A percentile compares a stretch with the other conserved stretches of the same genome.
Evolutionary conservation across 208 protist species (phyloP).

Genomic region (Leishmania aethiopica): DNA sequence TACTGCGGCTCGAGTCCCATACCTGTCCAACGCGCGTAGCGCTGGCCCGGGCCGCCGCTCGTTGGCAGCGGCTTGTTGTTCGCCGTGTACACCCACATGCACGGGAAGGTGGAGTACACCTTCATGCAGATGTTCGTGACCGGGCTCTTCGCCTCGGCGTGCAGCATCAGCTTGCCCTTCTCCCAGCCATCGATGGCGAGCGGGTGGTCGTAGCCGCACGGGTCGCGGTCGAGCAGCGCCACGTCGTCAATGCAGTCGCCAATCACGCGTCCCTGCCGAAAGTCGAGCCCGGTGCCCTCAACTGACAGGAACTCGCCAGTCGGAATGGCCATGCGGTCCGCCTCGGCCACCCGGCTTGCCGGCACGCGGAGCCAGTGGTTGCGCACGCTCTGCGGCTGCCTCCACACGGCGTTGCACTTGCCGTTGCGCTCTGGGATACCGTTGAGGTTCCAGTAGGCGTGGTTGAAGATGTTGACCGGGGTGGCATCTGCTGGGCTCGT

Average conservation of each 20-base stretch:
- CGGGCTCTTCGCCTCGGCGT: constrained; percentile 52
- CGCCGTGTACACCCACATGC: constrained; percentile 72
- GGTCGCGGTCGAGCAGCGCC: constrained; percentile 39
- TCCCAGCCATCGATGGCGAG: constrained; percentile 45
- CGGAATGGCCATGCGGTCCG: constrained; percentile 41
- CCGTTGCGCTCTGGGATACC: constrained; percentile 38
- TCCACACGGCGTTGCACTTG: neutral
- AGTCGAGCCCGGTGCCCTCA: constrained; percentile 45
- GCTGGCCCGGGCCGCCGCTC: constrained; percentile 46
- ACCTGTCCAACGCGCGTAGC: constrained; percentile 47
- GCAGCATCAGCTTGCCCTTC: constrained; percentile 38
- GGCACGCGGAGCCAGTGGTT: constrained; percentile 57
- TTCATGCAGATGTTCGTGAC: constrained; percentile 55
- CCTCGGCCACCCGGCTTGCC: constrained; percentile 31
- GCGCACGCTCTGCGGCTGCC: constrained; percentile 33
- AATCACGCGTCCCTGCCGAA: constrained; percentile 33
- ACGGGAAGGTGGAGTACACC: constrained; percentile 64
- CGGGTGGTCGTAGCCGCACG: constrained; percentile 67
- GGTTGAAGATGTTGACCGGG: constrained; percentile 59
- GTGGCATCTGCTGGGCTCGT: constrained; percentile 49
- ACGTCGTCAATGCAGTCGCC: constrained; percentile 45
- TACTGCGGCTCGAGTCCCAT: constrained; percentile 62
- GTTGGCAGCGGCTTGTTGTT: constrained; percentile 54
- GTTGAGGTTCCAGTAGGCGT: constrained; percentile 78
- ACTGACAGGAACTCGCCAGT: constrained; percentile 40